These are phyloP conservation scores for Diaporthe citrichinensis DNA, from an alignment of 2,329 filamentous ascomycete genomes.

Conservation along the genomic window DNA sequence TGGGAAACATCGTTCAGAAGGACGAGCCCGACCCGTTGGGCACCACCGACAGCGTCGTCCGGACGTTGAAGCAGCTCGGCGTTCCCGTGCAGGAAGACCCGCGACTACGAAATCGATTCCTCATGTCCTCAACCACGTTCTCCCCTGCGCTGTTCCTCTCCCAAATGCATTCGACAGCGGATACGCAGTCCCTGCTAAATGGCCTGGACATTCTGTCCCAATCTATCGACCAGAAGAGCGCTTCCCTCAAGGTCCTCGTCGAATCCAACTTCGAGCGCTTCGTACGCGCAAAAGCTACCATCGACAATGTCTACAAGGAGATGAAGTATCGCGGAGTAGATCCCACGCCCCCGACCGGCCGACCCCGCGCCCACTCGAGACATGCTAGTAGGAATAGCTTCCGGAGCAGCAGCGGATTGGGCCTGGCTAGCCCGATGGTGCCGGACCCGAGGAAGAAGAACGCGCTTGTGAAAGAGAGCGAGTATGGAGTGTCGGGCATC, in stretches of 20 bases:
- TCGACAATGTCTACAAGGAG: slow-evolving; percentile 98
- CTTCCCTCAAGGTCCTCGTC: slow-evolving; percentile 94
- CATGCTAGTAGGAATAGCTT: slow-evolving; percentile 78
- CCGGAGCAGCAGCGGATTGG: slow-evolving; percentile 61
- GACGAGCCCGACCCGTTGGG: slow-evolving; percentile 95
- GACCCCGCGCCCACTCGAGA: slow-evolving; percentile 69
- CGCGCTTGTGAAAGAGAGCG: slow-evolving; percentile 90
- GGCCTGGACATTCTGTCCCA: slow-evolving; percentile 89
- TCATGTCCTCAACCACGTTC: slow-evolving; percentile 96
- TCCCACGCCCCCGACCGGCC: slow-evolving; percentile 55
- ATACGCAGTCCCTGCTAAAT: slow-evolving; percentile 83
- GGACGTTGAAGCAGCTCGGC: slow-evolving; percentile 81
- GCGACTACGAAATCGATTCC: slow-evolving; percentile 85
- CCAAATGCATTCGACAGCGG: slow-evolving; percentile 88
- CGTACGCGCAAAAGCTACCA: slow-evolving; percentile 96
- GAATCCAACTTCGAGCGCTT: slow-evolving; percentile 99
- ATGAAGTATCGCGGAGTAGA: slow-evolving; percentile 84
- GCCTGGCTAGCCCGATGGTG: slow-evolving; percentile 54
- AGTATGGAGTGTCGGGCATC: slow-evolving; percentile 90
- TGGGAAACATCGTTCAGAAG: slow-evolving; percentile 85
- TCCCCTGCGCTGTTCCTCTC: slow-evolving; percentile 93
- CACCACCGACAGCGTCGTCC: slow-evolving; percentile 87
- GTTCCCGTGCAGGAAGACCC: slow-evolving; percentile 88
- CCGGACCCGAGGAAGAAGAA: slow-evolving; percentile 83
- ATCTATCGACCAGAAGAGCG: slow-evolving; percentile 98